Evolutionary conservation across 116 monocot genomes (phyloP).

Genomic region (Cymodocea nodosa): DNA sequence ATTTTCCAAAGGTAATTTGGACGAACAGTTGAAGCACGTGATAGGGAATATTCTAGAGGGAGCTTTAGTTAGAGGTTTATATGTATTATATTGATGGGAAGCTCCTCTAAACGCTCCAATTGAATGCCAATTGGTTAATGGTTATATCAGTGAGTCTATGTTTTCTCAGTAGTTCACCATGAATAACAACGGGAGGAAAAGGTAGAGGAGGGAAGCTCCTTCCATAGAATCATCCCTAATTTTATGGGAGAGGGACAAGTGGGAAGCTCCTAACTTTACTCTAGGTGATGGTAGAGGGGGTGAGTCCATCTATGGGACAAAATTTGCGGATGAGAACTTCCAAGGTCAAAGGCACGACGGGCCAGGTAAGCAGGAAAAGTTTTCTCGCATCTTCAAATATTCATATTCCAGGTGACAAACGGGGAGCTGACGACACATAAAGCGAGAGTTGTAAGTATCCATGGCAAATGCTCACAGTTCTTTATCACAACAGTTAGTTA

Average conservation of each 20-base stretch:
- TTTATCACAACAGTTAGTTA: conserved; percentile 88
- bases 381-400: not conserved
- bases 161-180: no score
- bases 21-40: no score
- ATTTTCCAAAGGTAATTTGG: no score
- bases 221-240: conserved; percentile 91
- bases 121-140: no score
- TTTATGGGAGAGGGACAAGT: no score
- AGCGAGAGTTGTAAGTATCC: conserved; percentile 10
- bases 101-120: no score
- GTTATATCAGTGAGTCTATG: no score
- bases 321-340: conserved; percentile 92
- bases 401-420: not conserved
- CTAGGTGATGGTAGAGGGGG: conserved; percentile 87
- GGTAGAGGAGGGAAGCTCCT: conserved; percentile 76
- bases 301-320: conserved; percentile 79
- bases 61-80: no score
- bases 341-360: conserved; percentile 84
- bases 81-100: no score
- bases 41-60: no score
- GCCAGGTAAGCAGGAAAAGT: conserved; percentile 36
- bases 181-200: conserved; percentile 65
- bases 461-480: conserved; percentile 99
- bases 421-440: not conserved
- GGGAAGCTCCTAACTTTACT: conserved; percentile 85